A percentile compares a stretch with the other conserved stretches of the same genome.
phyloP scores from a whole-genome alignment of 2,329 filamentous ascomycete species.

The Fusarium papillatum region DNA sequence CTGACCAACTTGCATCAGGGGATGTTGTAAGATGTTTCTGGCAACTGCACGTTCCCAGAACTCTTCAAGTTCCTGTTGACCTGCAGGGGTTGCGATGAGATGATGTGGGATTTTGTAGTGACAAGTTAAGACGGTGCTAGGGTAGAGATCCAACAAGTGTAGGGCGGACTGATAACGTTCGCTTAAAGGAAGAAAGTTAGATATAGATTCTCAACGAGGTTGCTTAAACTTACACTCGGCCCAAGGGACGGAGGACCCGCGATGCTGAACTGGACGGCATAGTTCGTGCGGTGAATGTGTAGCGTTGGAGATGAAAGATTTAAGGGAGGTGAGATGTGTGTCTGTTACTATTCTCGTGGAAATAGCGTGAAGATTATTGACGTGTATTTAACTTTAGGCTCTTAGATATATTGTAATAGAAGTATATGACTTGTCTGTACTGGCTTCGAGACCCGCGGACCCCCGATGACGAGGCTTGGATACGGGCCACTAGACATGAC shows the following conservation, averaged over 20 bases:
- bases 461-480: not conserved
- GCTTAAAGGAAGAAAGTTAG: not conserved
- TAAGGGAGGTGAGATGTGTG: not conserved
- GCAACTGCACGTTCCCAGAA: constrained; percentile 24
- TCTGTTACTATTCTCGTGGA: not conserved
- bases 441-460: not conserved
- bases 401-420: not conserved
- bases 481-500: not conserved
- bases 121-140: constrained; percentile 18
- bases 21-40: constrained; percentile 27
- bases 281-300: not conserved
- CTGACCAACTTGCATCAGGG: constrained; percentile 38
- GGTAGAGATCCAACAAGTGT: not conserved
- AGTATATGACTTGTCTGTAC: not conserved
- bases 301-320: not conserved
- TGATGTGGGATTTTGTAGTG: constrained; percentile 19
- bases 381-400: not conserved
- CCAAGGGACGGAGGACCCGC: not conserved
- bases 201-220: not conserved
- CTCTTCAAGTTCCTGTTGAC: not conserved
- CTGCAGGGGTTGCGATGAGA: not conserved
- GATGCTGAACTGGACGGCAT: not conserved
- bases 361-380: not conserved
- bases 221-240: not conserved
- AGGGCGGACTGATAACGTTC: not conserved